These are phyloP conservation scores for Nakazawaea siamensis DNA, from an alignment of 805 yeast genomes.

Conservation along the genomic window DNA sequence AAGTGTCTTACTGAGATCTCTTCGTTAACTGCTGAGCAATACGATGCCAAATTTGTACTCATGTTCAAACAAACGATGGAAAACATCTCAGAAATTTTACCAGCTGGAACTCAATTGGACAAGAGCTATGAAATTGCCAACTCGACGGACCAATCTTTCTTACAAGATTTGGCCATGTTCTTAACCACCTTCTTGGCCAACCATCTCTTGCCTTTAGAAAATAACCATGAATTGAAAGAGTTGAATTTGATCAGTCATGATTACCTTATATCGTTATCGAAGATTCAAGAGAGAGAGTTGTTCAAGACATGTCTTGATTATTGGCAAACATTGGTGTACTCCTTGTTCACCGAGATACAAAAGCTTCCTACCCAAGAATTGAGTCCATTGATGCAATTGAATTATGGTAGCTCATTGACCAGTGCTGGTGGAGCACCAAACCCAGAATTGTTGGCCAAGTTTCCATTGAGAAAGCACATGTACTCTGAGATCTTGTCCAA, in stretches of 20 bases:
- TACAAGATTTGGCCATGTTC: slow-evolving; percentile 93
- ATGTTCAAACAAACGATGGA: slow-evolving; percentile 72
- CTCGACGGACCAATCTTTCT: slow-evolving; percentile 83
- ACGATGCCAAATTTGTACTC: slow-evolving; percentile 49
- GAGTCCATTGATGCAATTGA: slow-evolving; percentile 69
- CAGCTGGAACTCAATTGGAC: slow-evolving; percentile 63
- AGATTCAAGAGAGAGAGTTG: slow-evolving; percentile 90
- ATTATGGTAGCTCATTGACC: slow-evolving; percentile 26
- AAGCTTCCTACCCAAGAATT: slow-evolving; percentile 63
- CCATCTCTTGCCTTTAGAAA: slow-evolving; percentile 62
- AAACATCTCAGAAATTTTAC: slow-evolving; percentile 59
- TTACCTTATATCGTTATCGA: slow-evolving; percentile 76
- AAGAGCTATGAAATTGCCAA: slow-evolving; percentile 66
- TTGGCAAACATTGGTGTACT: slow-evolving; percentile 83
- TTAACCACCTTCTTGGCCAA: slow-evolving; percentile 74
- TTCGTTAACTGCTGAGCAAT: slow-evolving; percentile 48
- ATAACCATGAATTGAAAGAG: slow-evolving; percentile 44
- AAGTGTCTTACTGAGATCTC: slow-evolving; percentile 93
- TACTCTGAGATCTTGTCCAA: slow-evolving; percentile 74
- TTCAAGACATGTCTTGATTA: slow-evolving; percentile 94
- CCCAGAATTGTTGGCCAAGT: slow-evolving; percentile 68
- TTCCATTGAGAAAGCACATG: slow-evolving; percentile 78
- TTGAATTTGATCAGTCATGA: slow-evolving; percentile 66
- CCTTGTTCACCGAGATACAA: slow-evolving; percentile 80
- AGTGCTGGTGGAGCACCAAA: slow-evolving; percentile 74